Evolutionary conservation across 2,329 filamentous ascomycete species (phyloP), one percentile per base, ranked within the genome.

Genomic region (Aspergillus sp.): DNA sequence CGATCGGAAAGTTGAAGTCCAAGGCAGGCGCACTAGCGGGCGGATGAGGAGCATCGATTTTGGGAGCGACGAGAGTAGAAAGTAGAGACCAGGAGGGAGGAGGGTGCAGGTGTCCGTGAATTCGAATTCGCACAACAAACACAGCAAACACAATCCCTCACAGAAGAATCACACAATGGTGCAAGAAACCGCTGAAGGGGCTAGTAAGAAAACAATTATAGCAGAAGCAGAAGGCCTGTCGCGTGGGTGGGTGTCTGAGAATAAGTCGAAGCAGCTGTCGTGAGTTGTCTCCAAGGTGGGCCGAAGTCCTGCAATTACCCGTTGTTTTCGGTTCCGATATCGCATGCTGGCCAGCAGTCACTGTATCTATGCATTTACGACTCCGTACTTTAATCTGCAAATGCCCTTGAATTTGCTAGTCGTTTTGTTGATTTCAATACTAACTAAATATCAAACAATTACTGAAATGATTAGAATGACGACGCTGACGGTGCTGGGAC

Each of bases 1-100:
- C 44, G 59, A 59, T 57, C 58, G 60, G 45, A 66, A 52, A 41
- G 54, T 43, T 46, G 60, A 54, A 52, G 51, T 57, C 57, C 57
- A 58, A 49, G 58, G 49, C 56, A 62, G 55, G 47, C 61, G 58
- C 56, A 55, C 54, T 48, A 56, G 54, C 51, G 49, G 48, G 45
- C 53, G 61, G 48, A 57, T 60, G 57, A 67, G 60, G 51, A 66
- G 62, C 63, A 68, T 67, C 57, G 58, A 59, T 26, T 39, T 3
- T 7, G 59, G 48, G 45, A 40, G 29, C 19, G 19, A 19, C 19
- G 19, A 19, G 19, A 2, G 19, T 19, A 19, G 19, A 19, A 19
- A 19, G 19, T 19, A 19, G 42, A 47, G 33, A 30, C 46, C 46
- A 47, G 36, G 36, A 26, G 27, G 36, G 36, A 39, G 10, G 26